Evolutionary conservation across 169 alveolate genomes (phyloP).

Genomic region (Eimeria brunetti): DNA sequence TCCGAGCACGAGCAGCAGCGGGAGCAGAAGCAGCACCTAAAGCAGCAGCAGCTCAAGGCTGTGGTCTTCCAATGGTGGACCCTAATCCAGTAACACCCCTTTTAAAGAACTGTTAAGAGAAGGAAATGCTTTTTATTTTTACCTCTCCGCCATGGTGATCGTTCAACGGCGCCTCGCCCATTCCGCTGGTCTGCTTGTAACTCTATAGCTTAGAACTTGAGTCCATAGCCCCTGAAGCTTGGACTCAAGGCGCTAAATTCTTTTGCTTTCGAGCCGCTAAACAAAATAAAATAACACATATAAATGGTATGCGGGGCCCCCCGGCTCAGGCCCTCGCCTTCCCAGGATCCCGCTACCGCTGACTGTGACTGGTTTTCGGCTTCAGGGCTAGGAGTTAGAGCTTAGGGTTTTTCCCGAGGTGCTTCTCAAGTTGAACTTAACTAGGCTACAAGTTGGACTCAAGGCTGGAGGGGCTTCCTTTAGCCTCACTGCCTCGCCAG

Average conservation of each 20-base stretch:
- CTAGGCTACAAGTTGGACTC: neutral
- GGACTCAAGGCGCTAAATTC: neutral
- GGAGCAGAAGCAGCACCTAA: neutral
- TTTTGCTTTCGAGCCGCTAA: neutral
- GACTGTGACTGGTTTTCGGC: neutral
- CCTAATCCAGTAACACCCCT: neutral
- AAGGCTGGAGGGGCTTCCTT: neutral
- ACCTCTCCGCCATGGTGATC: slow-evolving; percentile 11
- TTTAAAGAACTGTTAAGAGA: neutral
- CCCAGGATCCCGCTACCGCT: neutral
- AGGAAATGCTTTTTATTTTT: neutral
- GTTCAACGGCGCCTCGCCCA: slow-evolving; percentile 31
- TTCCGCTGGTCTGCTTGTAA: slow-evolving; percentile 40
- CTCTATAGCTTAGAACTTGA: neutral
- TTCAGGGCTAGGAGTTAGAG: neutral
- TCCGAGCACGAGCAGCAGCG: neutral
- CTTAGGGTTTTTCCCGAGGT: neutral
- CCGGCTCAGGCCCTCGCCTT: neutral
- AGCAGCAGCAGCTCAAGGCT: neutral
- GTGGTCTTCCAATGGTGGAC: slow-evolving; percentile 1
- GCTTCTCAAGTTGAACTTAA: slow-evolving; percentile 21
- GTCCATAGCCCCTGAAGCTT: neutral
- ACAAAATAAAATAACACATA: neutral
- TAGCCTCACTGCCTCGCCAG: neutral
- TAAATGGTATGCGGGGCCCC: neutral